These are phyloP conservation scores for Exidia glandulosa DNA, from an alignment of 768 basidiomycete genomes.

Conservation along the genomic window DNA sequence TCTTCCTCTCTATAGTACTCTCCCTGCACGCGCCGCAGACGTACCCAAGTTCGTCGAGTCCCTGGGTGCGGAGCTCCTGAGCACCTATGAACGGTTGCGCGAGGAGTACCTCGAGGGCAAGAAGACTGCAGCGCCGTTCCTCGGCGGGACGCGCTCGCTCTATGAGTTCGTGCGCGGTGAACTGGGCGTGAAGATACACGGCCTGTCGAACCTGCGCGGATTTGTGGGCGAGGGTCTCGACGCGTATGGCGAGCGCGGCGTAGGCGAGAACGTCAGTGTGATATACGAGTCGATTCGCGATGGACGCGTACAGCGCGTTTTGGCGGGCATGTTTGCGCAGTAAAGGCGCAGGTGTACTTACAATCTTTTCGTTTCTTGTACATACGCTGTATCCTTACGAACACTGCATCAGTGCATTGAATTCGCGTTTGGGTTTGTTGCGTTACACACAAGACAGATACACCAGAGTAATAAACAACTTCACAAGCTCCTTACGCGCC, in stretches of 20 bases:
- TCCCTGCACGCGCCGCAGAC: slow-evolving; percentile 16
- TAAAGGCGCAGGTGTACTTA: no score
- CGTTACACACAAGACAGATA: background rate
- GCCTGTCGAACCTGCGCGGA: slow-evolving; percentile 48
- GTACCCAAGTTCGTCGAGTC: slow-evolving; percentile 15
- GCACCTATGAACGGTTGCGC: slow-evolving; percentile 23
- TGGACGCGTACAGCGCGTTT: slow-evolving; percentile 49
- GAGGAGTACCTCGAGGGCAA: slow-evolving; percentile 46
- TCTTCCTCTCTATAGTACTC: slow-evolving; percentile 52
- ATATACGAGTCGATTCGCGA: slow-evolving; percentile 76
- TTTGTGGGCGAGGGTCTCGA: slow-evolving; percentile 43
- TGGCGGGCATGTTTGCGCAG: slow-evolving; percentile 38
- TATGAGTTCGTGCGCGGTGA: slow-evolving; percentile 68
- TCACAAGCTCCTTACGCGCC: background rate
- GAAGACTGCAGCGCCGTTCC: slow-evolving; percentile 50
- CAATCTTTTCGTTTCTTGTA: no score
- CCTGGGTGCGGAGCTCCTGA: slow-evolving; percentile 9
- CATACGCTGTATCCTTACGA: no score
- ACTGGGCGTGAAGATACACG: slow-evolving; percentile 73
- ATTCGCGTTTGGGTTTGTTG: background rate
- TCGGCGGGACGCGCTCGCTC: slow-evolving; percentile 57
- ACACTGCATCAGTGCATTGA: no score
- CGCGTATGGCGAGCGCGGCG: slow-evolving; percentile 46
- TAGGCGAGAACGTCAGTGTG: slow-evolving; percentile 59
- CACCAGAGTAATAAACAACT: background rate